Evolutionary conservation across 1,284 basidiomycete genomes (phyloP), one percentile per base, ranked within the genome.

Genomic region (Gomphus bonarii): DNA sequence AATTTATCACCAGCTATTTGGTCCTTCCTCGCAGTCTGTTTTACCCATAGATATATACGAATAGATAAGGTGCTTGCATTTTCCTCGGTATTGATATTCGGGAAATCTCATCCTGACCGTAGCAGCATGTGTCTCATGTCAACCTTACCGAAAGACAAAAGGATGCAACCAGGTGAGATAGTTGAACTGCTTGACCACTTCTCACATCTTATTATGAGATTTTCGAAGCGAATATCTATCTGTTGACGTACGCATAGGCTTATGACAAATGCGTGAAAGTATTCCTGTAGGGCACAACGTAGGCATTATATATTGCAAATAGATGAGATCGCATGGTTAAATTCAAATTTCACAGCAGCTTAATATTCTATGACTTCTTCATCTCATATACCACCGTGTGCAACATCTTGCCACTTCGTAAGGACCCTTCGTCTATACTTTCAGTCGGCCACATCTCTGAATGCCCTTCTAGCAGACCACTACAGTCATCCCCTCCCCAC

Each of bases 21-120:
- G 43, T 2, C 14, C 2, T 2, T 52, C 52, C 18, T 55, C 7
- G 4, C 60, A 91, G 88, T 78, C 88, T 4, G 79, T 85, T 69
- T 76, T 97, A 31, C 94, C 94, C 1, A 75, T 97, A 28, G 94
- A n/a, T n/a, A 97, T 70, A 72, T 97, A n/a, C 79, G 91, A 49
- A 76, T 97, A 20, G 91, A 83, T 38, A 97, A 88, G 86, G 92
- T 94, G 88, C 78, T 95, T n/a, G 79, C 93, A 7, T 74, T 95
- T 0, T 90, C 79, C 0, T 81, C 85, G 1, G 79, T 92, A 47
- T 92, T 95, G 80, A 62, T 93, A 90, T 61, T 71, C 94, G n/a
- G n/a, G n/a, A 8, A 82, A 82, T 57, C 81, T 82, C 51, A 75
- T 89, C 22, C 75, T 93, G n/a, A 91, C 88, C 1, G 79, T 92